A percentile compares a stretch with the other conserved stretches of the same genome.
These are phyloP conservation scores for Solanum virginianum DNA, from an alignment of 257 asterid genomes.

Conservation along the genomic window DNA sequence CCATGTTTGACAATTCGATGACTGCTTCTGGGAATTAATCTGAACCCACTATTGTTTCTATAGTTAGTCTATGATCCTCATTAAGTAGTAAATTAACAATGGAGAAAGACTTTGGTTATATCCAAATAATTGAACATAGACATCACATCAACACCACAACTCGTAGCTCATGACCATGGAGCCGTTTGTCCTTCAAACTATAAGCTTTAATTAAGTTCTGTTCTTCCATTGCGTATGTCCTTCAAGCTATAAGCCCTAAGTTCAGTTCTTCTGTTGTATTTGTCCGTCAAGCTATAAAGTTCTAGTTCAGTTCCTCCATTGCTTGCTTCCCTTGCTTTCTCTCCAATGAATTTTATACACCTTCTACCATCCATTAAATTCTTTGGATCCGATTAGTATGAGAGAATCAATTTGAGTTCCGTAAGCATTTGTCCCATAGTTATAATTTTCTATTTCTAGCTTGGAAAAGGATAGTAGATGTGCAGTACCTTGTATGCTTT, in stretches of 20 bases:
- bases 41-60: neutral
- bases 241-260: neutral
- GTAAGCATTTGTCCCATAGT: neutral
- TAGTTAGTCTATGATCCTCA: neutral
- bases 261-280: neutral
- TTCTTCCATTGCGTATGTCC: neutral
- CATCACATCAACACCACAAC: neutral
- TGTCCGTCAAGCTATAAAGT: neutral
- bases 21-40: neutral
- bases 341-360: neutral
- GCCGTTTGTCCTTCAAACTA: neutral
- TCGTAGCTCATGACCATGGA: neutral
- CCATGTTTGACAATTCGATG: neutral
- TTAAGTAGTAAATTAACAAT: neutral
- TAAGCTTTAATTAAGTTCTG: neutral
- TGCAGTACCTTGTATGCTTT: neutral
- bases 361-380: neutral
- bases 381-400: neutral
- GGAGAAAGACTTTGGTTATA: neutral
- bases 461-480: neutral
- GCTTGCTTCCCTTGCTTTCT: neutral
- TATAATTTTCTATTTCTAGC: neutral
- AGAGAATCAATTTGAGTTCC: neutral
- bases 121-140: neutral
- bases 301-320: neutral